Evolutionary conservation across 345 rosid species (phyloP), one percentile per base, ranked within the genome.

Genomic region (Hirschfeldia incana): DNA sequence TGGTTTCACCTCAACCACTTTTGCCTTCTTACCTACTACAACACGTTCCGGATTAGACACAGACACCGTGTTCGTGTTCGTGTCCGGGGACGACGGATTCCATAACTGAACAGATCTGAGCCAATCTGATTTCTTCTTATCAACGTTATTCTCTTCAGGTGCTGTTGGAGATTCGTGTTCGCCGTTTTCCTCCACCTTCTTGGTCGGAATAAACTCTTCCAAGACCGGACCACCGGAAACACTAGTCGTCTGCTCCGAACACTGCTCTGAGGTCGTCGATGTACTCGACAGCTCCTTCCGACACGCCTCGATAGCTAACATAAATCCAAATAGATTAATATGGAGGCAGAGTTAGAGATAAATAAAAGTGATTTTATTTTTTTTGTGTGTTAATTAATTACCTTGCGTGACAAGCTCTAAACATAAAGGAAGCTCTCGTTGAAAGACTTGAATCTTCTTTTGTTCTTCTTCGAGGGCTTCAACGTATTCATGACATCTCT

Each of bases 31-130:
- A 30, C 86, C 88, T 5, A 59, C 8, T n/a, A 53, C 60, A 53
- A 53, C 60, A 53, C 60, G 60, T 17, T 53, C 60, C 4, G 60
- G 60, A 53, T 53, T 53, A 53, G 60, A 34, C 76, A 91, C 93
- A 84, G 84, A 86, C 3, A 2, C 4, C 32, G 32, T 29, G 37
- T 66, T 82, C 80, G 0, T 34, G 70, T 58, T 75, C 15, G 84
- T 88, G 87, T 89, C 96, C 72, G 92, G 86, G 33, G 88, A 86
- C 12, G 88, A 86, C 12, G 85, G 94, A 53, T 91, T 91, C 99
- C 98, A 95, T 65, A 95, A 76, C 87, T 90, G 99, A 62, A 92
- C 99, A 86, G 99, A 93, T 87, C 92, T 89, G 85, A 95, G 99
- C 99, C 99, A 95, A 60, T 95, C 98, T 0, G 98, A 90, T 85